These are phyloP conservation scores for Mycena rebaudengoi DNA, from an alignment of 768 basidiomycete species.

Conservation along the genomic window DNA sequence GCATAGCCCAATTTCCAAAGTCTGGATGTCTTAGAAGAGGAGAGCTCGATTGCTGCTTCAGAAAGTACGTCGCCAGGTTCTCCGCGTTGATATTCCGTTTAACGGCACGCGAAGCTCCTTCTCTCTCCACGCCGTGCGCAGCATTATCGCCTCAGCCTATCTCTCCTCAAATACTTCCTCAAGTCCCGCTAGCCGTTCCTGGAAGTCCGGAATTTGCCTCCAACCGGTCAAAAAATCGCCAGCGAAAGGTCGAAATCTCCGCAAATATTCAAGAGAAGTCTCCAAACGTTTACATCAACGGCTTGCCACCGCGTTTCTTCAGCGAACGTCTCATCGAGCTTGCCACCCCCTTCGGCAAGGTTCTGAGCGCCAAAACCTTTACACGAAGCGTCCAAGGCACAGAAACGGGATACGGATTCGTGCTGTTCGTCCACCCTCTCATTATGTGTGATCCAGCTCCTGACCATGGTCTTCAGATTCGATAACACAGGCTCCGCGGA, in stretches of 20 bases:
- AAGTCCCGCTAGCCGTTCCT: too few relatives aligned
- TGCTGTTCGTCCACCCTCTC: constrained; percentile 50
- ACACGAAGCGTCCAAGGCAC: constrained; percentile 64
- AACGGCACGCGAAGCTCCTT: background rate
- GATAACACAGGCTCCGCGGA: constrained; percentile 56
- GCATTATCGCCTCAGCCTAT: background rate
- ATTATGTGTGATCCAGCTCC: background rate
- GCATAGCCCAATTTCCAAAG: constrained; percentile 10
- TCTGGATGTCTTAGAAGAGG: background rate
- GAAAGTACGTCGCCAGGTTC: background rate
- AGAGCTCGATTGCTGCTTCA: constrained; percentile 19
- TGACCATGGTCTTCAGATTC: constrained; percentile 46
- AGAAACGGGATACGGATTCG: constrained; percentile 52
- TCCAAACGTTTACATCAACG: constrained; percentile 74
- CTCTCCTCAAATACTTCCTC: background rate
- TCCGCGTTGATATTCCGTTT: background rate
- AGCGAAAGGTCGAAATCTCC: background rate
- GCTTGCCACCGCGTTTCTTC: constrained; percentile 64
- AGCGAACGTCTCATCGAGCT: constrained; percentile 66
- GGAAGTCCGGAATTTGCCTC: constrained; percentile 13
- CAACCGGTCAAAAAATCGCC: background rate
- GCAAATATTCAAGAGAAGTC: constrained; percentile 29
- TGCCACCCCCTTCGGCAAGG: constrained; percentile 59
- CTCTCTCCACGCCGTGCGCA: background rate
- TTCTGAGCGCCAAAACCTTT: constrained; percentile 69